Percentiles rank a stretch among this genome's conserved stretches.
Conservation (phyloP, 306 rosid species). For the Citrullus mucosospermus region DNA sequence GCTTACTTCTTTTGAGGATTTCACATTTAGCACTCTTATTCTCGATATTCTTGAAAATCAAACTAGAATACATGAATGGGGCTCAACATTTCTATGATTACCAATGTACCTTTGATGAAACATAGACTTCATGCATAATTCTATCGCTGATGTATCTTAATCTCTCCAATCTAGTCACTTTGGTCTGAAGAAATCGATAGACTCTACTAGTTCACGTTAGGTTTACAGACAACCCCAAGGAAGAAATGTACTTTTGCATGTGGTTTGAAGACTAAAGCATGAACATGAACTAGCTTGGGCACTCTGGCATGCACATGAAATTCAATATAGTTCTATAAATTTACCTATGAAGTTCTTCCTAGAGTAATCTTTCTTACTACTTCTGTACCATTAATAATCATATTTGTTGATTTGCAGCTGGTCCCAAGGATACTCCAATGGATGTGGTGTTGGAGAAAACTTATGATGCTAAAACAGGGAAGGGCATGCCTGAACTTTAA, state of each 20-base stretch:
- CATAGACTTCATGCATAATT: not conserved
- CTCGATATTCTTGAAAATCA: not conserved
- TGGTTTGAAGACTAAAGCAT: too few species aligned
- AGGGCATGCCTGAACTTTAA: constrained; percentile 80
- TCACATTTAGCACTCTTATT: not conserved
- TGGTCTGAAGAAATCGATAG: not conserved
- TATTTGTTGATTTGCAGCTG: constrained; percentile 44
- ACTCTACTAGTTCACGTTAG: not conserved
- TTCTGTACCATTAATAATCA: not conserved
- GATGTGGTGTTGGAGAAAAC: constrained; percentile 66
- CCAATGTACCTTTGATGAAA: not conserved
- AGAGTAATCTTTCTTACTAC: not conserved
- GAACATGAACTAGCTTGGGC: not conserved
- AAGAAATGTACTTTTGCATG: too few species aligned
- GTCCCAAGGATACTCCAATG: constrained; percentile 78
- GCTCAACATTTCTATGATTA: not conserved
- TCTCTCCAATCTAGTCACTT: not conserved
- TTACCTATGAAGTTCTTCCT: not conserved
- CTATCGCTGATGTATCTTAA: not conserved
- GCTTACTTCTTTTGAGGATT: not conserved
- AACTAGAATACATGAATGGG: not conserved
- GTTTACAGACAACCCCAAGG: too few species aligned
- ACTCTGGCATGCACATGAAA: not conserved
- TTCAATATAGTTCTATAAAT: not conserved
- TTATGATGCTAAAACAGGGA: constrained; percentile 68